Evolutionary conservation across 2,329 filamentous ascomycete genomes (phyloP), one percentile per base, ranked within the genome.

Genomic region (Davidsoniella neocaledoniae): DNA sequence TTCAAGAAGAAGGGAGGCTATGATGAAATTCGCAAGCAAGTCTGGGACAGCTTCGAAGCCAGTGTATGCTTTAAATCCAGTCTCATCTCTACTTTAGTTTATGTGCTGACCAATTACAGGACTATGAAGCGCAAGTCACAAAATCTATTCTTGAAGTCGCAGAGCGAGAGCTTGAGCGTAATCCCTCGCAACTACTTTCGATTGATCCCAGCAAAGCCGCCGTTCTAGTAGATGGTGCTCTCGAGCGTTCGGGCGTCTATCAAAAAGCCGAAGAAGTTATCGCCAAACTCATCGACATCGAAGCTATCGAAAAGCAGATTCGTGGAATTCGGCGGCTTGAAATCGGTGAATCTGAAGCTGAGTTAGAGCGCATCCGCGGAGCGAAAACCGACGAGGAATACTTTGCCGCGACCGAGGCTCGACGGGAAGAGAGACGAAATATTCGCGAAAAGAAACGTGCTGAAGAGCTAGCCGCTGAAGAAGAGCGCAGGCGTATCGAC

Each of bases 1-100:
- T 90, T 88, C 67, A 88, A 88, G 65, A 90, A 88, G 66, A 86
- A 86, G 63, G 85, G 85, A 54, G 82, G 83, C 51, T 91, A 88
- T 60, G 85, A 91, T 63, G 68, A 73, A 12, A 74, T 88, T 55
- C 78, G 84, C 54, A 88, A 86, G 61, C 74, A 83, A 57, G 72
- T 85, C 9, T 86, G 83, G 74, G 76, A 83, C 43, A 79, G 83
- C 52, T 85, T 86, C 56, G 77, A 80, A 58, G 73, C 75, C 26
- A 80, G 77, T 56, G 82, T 86, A 72, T 52, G 73, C 36, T 39
- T 9, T 16, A 42, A 21, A 8, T 36, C 10, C 16, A 33, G 29
- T 33, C 12, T 33, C 29, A 33, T 25, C 37, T 10, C 7, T 37
- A 40, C 49, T 9, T 37, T 26, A 10, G 16, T 37, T 17, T 4